Percentiles rank a stretch among this genome's conserved stretches.
Evolutionary conservation across 768 basidiomycete genomes (phyloP).

Genomic region (Tylopilus intermedius): DNA sequence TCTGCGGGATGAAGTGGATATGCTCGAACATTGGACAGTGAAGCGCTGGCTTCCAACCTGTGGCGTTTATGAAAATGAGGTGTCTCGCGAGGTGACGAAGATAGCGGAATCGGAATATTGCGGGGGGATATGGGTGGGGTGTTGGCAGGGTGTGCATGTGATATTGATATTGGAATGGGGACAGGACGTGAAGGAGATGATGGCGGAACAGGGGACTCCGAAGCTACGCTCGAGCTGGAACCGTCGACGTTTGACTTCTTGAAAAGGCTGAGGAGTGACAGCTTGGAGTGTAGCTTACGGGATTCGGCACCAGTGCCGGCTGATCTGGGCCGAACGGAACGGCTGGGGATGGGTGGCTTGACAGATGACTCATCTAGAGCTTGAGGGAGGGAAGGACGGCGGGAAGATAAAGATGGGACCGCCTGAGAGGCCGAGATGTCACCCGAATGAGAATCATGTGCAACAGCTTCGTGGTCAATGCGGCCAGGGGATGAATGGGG

Average conservation of each 20-base stretch:
- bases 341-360: conserved; percentile 28
- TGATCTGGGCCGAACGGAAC: conserved; percentile 59
- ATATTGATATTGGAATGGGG: conserved; percentile 16
- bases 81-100: conserved; percentile 29
- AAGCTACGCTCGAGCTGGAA: conserved; percentile 32
- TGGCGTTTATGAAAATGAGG: conserved; percentile 17
- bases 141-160: conserved; percentile 15
- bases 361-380: conserved; percentile 35
- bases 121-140: conserved; percentile 31
- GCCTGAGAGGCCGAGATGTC: conserved; percentile 3
- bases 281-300: conserved; percentile 58
- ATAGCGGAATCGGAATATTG: conserved; percentile 18
- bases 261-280: conserved; percentile 71
- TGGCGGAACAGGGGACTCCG: conserved; percentile 26
- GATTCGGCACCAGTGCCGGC: conserved; percentile 65
- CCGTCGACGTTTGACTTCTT: conserved; percentile 49
- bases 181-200: conserved; percentile 27
- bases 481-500: conserved; percentile 5
- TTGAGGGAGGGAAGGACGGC: conserved; percentile 69
- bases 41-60: conserved; percentile 21
- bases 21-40: conserved; percentile 19
- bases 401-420: conserved; percentile 30
- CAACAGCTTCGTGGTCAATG: conserved; percentile 14
- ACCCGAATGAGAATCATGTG: conserved; percentile 2
- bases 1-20: conserved; percentile 44